Evolutionary conservation across 495 filamentous ascomycete species (phyloP), one percentile per base, ranked within the genome.

Genomic region (Oidiodendron maius): DNA sequence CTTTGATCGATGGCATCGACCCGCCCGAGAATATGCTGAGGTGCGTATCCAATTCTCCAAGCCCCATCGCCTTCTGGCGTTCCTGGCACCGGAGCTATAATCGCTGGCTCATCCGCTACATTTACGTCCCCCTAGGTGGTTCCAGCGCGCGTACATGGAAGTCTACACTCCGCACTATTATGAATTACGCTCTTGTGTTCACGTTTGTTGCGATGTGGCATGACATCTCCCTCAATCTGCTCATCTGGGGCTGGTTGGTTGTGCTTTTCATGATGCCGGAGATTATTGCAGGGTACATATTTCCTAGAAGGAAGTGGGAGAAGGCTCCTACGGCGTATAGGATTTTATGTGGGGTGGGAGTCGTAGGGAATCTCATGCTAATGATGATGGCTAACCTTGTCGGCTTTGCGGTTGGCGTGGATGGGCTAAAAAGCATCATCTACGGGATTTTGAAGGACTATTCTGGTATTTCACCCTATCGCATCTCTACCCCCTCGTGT

Each of bases 181-280:
- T 82, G 26, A 95, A 91, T 42, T 88, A 86, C 59, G 69, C 90
- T 10, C 68, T 81, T n/a, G 86, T 95, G 2, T 99, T 99, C 62
- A 96, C 89, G 2, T 99, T 99, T 53, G 93, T 99, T 23, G 93
- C 94, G 4, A 71, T 99, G 32, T 99, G 93, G 93, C 93, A 99
- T 64, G 93, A 99, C 58, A 94, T 99, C 62, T 82, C 91, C 59
- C 77, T 96, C n/a, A 80, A 83, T 37, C 75, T 99, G 20, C 77
- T 99, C 12, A 83, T 93, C 60, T 99, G 93, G 93, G 89, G 93
- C 12, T 99, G 93, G 93, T 71, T 99, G 41, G 78, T 97, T 36
- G 88, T 91, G 3, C 65, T 96, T 10, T 99, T 99, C 67, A 84
- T 99, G 60, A 61, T 96, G 20, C 93, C 93, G 0, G 94, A 97